Evolutionary conservation across 1,139 yeast species (phyloP).

Genomic region (Candida sanyaensis): DNA sequence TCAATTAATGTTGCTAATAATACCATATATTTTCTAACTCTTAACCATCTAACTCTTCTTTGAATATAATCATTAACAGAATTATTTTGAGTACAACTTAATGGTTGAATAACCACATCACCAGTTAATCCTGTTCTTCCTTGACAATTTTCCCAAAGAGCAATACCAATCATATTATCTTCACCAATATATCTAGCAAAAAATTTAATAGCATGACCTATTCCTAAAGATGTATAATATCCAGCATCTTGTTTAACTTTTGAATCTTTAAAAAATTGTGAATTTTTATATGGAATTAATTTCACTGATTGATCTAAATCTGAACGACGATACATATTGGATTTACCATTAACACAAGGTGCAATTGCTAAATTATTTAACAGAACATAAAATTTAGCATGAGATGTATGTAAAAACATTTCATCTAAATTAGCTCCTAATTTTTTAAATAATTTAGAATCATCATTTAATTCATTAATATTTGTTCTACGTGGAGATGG

Average conservation of each 20-base stretch:
- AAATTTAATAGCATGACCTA: constrained; percentile 60
- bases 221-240: constrained; percentile 29
- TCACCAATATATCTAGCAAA: constrained; percentile 88
- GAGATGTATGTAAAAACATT: constrained; percentile 81
- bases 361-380: constrained; percentile 77
- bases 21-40: constrained; percentile 92
- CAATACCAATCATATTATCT: constrained; percentile 90
- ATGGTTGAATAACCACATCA: constrained; percentile 80
- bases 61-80: constrained; percentile 56
- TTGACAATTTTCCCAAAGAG: constrained; percentile 69
- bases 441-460: constrained; percentile 21
- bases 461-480: constrained; percentile 3
- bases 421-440: constrained; percentile 80
- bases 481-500: constrained; percentile 1
- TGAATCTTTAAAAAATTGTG: constrained; percentile 33
- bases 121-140: constrained; percentile 80
- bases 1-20: constrained; percentile 80
- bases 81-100: constrained; percentile 50
- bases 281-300: constrained; percentile 25
- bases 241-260: constrained; percentile 35
- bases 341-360: constrained; percentile 93
- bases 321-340: constrained; percentile 72
- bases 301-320: constrained; percentile 69
- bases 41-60: constrained; percentile 79
- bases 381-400: constrained; percentile 80